phyloP scores from a whole-genome alignment of 495 filamentous ascomycete genomes.

The Penicillium crystallinum region DNA sequence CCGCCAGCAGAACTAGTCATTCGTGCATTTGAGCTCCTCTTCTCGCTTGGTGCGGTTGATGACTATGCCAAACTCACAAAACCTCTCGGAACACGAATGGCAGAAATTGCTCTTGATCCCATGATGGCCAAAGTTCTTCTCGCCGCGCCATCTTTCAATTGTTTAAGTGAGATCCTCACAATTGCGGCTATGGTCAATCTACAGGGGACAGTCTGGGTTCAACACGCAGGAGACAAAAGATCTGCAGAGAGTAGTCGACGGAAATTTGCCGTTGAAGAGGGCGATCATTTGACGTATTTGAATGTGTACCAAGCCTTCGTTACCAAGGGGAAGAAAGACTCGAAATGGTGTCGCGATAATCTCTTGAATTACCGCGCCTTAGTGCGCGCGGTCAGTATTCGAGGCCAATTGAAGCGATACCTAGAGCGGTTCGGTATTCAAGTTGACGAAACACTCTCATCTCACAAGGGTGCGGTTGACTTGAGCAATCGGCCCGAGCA shows the following conservation, averaged over 20 bases:
- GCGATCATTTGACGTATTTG: conserved; percentile 89
- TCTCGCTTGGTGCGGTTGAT: conserved; percentile 83
- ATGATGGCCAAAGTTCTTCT: conserved; percentile 95
- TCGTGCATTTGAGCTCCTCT: conserved; percentile 84
- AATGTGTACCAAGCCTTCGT: conserved; percentile 93
- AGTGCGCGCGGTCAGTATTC: conserved; percentile 76
- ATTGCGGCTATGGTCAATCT: conserved; percentile 95
- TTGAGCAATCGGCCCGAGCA: conserved; percentile 55
- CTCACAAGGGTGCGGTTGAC: conserved; percentile 23
- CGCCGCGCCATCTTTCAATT: conserved; percentile 67
- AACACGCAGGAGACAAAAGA: conserved; percentile 71
- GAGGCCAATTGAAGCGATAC: conserved; percentile 80
- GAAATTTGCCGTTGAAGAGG: conserved; percentile 89
- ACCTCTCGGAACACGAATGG: conserved; percentile 85
- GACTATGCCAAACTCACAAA: conserved; percentile 87
- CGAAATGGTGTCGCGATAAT: conserved; percentile 82
- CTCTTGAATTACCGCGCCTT: conserved; percentile 81
- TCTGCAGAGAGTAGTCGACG: conserved; percentile 64
- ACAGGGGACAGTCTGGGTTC: conserved; percentile 74
- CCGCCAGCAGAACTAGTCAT: conserved; percentile 85
- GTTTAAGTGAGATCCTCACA: conserved; percentile 77
- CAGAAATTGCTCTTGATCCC: conserved; percentile 88
- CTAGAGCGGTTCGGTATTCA: conserved; percentile 78
- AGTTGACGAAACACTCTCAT: conserved; percentile 55
- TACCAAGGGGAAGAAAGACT: conserved; percentile 77